Evolutionary conservation across 179 eudicot genomes (phyloP).

Genomic region (Actinidia arguta): DNA sequence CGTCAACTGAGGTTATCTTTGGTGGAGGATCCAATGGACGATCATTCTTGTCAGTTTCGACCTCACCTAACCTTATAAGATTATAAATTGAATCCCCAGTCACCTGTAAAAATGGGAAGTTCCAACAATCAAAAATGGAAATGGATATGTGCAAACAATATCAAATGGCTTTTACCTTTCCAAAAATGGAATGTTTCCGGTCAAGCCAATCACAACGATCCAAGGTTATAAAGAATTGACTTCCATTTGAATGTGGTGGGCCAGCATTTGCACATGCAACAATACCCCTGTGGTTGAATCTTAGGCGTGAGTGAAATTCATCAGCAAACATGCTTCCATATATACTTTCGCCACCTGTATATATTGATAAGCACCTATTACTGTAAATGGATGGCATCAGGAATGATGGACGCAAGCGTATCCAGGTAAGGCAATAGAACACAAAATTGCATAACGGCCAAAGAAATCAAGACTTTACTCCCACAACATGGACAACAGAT

Average conservation of each 20-base stretch:
- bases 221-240: slow-evolving; percentile 88
- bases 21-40: slow-evolving; percentile 92
- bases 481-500: neutral
- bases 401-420: slow-evolving; percentile 2
- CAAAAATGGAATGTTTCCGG: slow-evolving; percentile 93
- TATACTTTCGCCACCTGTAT: slow-evolving; percentile 93
- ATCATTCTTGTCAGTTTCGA: slow-evolving; percentile 86
- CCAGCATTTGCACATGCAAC: slow-evolving; percentile 97
- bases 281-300: slow-evolving; percentile 96
- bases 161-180: slow-evolving; percentile 59
- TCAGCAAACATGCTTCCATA: slow-evolving; percentile 82
- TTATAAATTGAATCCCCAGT: slow-evolving; percentile 97
- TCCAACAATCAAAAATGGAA: neutral
- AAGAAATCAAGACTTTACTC: neutral
- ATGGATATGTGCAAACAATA: slow-evolving; percentile 9
- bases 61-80: slow-evolving; percentile 83
- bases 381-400: neutral
- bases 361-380: slow-evolving; percentile 8
- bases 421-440: neutral
- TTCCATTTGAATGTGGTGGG: slow-evolving; percentile 86
- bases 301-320: slow-evolving; percentile 91
- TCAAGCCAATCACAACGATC: slow-evolving; percentile 99
- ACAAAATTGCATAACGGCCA: neutral
- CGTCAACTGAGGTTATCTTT: slow-evolving; percentile 85
- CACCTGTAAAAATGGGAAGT: slow-evolving; percentile 52